Evolutionary conservation across 192 early-diverging fungal species (phyloP).

Genomic region (Neocallimastix lanati): DNA sequence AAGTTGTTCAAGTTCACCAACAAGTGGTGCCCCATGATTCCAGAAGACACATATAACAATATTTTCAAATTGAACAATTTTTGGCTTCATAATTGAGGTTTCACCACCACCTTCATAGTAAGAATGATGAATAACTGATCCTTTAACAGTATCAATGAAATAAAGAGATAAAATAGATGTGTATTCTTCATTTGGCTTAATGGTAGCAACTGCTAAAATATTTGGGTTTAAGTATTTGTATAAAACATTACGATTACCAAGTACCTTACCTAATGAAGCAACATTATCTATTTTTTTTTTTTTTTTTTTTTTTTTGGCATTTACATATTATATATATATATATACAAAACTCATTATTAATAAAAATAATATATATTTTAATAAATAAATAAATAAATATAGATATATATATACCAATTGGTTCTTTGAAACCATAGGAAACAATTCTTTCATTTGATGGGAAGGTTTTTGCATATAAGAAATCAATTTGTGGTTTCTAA

Average conservation of each 20-base stretch:
- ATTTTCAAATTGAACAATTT: constrained; percentile 67
- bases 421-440: neutral
- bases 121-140: constrained; percentile 54
- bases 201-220: constrained; percentile 53
- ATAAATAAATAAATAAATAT: no score
- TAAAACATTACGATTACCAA: constrained; percentile 86
- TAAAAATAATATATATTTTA: no score
- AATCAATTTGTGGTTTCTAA: neutral
- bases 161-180: constrained; percentile 40
- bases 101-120: constrained; percentile 34
- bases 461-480: neutral
- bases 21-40: constrained; percentile 43
- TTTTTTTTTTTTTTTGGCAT: no score
- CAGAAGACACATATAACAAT: constrained; percentile 76
- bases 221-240: constrained; percentile 99
- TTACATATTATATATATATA: no score
- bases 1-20: neutral
- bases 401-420: no score
- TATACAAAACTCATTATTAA: no score
- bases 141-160: constrained; percentile 76
- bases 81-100: constrained; percentile 9
- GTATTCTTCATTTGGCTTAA: constrained; percentile 8
- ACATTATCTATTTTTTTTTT: constrained; percentile 24
- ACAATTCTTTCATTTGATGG: neutral
- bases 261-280: constrained; percentile 77